These are phyloP conservation scores for Harringtonia aguacate DNA, from an alignment of 2,329 filamentous ascomycete species.

Conservation along the genomic window DNA sequence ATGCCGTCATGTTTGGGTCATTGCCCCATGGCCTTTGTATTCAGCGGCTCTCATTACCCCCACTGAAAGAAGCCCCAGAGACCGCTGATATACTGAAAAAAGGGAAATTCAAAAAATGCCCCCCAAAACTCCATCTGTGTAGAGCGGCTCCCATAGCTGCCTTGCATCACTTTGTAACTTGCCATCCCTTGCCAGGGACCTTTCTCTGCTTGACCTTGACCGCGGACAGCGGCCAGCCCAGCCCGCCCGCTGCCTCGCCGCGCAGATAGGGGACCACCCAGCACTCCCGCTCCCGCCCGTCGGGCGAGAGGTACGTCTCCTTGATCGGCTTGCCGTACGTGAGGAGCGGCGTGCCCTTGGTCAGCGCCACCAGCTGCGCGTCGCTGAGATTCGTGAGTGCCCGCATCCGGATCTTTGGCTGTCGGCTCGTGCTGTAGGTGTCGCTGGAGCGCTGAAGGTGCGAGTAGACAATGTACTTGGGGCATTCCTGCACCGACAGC, in stretches of 20 bases:
- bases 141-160: no score
- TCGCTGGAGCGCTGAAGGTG: slow-evolving; percentile 63
- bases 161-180: slow-evolving; percentile 39
- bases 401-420: slow-evolving; percentile 74
- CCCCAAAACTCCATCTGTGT: no score
- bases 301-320: slow-evolving; percentile 46
- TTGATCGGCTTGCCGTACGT: slow-evolving; percentile 86
- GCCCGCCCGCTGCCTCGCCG: slow-evolving; percentile 53
- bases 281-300: slow-evolving; percentile 51
- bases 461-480: slow-evolving; percentile 78
- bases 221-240: slow-evolving; percentile 79
- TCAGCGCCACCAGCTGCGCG: slow-evolving; percentile 64
- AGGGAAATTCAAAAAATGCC: no score
- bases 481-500: slow-evolving; percentile 60
- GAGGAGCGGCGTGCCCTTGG: slow-evolving; percentile 75
- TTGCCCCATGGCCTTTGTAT: no score
- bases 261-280: slow-evolving; percentile 73
- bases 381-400: slow-evolving; percentile 71
- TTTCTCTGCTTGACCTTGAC: slow-evolving; percentile 75
- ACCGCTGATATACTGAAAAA: no score
- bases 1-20: no score
- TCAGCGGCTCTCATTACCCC: no score
- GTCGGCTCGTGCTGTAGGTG: slow-evolving; percentile 69
- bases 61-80: no score
- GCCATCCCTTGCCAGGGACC: slow-evolving; percentile 63